phyloP scores from a whole-genome alignment of 495 filamentous ascomycete species.

The Copromyces sp. region DNA sequence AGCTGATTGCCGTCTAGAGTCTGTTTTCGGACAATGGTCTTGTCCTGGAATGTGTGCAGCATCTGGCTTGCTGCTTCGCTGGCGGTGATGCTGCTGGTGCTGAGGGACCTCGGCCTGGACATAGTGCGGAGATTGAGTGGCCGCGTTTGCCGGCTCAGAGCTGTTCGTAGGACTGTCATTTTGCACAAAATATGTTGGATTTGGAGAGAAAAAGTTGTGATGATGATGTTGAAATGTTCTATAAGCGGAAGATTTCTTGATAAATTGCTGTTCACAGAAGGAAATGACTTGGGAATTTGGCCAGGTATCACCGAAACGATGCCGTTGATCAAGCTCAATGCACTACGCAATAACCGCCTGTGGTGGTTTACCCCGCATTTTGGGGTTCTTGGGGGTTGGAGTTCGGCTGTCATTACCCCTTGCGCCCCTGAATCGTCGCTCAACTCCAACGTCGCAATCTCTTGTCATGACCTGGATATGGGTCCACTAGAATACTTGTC shows the following conservation, averaged over 20 bases:
- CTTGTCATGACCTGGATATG: background rate
- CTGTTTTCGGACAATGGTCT: slow-evolving; percentile 31
- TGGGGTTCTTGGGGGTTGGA: background rate
- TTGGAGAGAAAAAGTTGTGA: background rate
- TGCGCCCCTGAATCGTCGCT: background rate
- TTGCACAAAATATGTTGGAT: background rate
- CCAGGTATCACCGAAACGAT: background rate
- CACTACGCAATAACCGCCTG: background rate
- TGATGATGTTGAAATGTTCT: background rate
- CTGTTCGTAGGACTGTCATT: background rate
- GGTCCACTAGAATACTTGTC: background rate
- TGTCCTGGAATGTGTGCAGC: background rate
- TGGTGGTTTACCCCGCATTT: background rate
- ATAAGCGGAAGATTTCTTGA: background rate
- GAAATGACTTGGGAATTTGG: background rate
- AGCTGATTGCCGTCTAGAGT: slow-evolving; percentile 48
- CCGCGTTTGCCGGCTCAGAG: background rate
- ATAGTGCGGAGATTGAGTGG: background rate
- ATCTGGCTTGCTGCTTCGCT: slow-evolving; percentile 5
- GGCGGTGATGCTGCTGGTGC: background rate
- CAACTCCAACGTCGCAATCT: background rate
- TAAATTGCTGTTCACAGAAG: background rate
- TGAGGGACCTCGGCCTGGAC: background rate
- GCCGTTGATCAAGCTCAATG: background rate
- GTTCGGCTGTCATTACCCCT: background rate